Conservation (phyloP, 1,139 yeast species). For the Taphrina flavorubra region DNA sequence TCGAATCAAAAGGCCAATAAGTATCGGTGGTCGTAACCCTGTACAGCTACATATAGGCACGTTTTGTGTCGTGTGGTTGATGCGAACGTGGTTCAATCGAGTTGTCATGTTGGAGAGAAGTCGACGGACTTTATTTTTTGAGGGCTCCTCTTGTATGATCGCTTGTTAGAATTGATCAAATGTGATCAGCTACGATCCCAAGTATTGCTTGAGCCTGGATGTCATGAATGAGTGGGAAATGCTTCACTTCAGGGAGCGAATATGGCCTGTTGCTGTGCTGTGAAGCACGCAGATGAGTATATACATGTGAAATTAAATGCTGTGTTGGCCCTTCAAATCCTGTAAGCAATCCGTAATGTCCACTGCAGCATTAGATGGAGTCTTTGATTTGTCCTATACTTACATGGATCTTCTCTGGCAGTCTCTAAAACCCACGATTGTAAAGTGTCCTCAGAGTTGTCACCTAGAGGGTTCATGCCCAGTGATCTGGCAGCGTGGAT, state of each 20-base stretch:
- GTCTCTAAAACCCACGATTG: background rate
- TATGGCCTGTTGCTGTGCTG: too few relatives aligned
- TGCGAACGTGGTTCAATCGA: background rate
- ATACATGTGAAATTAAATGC: background rate
- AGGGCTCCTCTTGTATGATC: conserved; percentile 3
- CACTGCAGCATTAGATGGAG: background rate
- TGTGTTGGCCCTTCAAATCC: background rate
- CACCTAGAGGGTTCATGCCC: conserved; percentile 1
- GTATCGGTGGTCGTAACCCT: too few relatives aligned
- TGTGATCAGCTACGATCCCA: too few relatives aligned
- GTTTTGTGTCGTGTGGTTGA: too few relatives aligned
- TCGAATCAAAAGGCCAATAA: background rate
- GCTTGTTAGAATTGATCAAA: background rate
- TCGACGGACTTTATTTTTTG: background rate
- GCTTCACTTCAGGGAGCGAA: too few relatives aligned
- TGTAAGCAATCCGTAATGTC: conserved; percentile 13
- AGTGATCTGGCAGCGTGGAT: conserved; percentile 15
- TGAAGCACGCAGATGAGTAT: too few relatives aligned
- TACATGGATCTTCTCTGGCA: conserved; percentile 24
- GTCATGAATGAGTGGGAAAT: too few relatives aligned
- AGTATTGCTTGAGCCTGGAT: too few relatives aligned
- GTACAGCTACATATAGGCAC: too few relatives aligned
- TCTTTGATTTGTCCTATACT: background rate
- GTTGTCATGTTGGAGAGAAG: background rate
- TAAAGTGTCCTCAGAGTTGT: conserved; percentile 5